Evolutionary conservation across 2,329 filamentous ascomycete genomes (phyloP).

Genomic region (Ploettnerulaceae sp.): DNA sequence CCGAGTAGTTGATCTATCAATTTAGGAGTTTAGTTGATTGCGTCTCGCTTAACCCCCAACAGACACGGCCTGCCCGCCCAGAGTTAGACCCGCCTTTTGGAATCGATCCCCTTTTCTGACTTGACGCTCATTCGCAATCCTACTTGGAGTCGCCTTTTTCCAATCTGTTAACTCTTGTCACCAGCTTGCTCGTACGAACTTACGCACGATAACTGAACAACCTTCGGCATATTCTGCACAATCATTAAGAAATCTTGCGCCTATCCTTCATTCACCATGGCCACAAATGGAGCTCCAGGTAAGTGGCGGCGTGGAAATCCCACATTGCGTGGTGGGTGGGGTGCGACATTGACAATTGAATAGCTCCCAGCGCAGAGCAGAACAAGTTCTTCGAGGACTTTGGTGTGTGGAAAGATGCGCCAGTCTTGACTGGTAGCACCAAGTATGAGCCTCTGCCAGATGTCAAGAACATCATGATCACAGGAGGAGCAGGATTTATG

Average conservation of each 20-base stretch:
- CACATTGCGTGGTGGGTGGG: neutral
- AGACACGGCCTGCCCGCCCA: too few species aligned
- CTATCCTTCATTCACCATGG: constrained; percentile 13
- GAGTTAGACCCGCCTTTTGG: too few species aligned
- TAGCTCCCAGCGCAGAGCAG: constrained; percentile 4
- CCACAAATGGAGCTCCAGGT: constrained; percentile 9
- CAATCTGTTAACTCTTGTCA: neutral
- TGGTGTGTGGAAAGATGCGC: constrained; percentile 67
- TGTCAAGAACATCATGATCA: constrained; percentile 78
- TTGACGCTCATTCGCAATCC: neutral
- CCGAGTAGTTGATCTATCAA: too few species aligned
- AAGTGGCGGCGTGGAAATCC: constrained; percentile 3
- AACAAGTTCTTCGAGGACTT: constrained; percentile 50
- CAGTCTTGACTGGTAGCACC: constrained; percentile 63
- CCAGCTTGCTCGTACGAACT: neutral
- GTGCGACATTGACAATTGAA: constrained; percentile 3
- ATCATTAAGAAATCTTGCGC: neutral
- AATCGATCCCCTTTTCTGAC: too few species aligned
- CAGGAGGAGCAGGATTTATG: constrained; percentile 83
- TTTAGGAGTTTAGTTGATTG: too few species aligned
- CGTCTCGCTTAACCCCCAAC: too few species aligned
- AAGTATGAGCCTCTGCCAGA: constrained; percentile 64
- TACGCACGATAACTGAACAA: neutral
- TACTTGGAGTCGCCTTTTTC: neutral
- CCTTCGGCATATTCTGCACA: constrained; percentile 1